Evolutionary conservation across 2,329 filamentous ascomycete genomes (phyloP), one percentile per base, ranked within the genome.

Genomic region (Fusarium irregulare): DNA sequence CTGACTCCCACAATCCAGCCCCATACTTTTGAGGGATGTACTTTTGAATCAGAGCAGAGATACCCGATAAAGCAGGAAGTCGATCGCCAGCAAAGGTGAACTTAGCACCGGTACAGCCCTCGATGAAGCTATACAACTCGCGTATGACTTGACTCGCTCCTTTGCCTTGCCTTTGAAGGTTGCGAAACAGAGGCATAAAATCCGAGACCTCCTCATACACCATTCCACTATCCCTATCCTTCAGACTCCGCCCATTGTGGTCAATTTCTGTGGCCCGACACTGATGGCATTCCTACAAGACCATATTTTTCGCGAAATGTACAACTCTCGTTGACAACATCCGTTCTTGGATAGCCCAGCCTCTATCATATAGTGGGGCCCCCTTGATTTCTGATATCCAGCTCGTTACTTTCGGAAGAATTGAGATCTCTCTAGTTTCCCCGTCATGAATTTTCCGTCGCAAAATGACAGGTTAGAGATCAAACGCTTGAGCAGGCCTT

Each of bases 241-340:
- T 14, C 1, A 37, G 30, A 28, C n/a, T 21, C 14, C 10, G 13
- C 1, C 53, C 53, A 3, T n/a, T 2, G 0, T 21, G 23, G 10
- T 56, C 42, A 11, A 49, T 20, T 2, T 56, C 53, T 5, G 53
- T 28, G 2, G 42, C 53, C 3, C 30, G 53, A 11, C 42, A 3
- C 8, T 56, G n/a, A 1, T 56, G 53, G 5, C 53, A 56, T 37
- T 56, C 53, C 53, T 42, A 56, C 13, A 56, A 11, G 1, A 56
- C 14, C 53, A 56, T 49, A 4, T 56, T 49, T 6, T 13, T 7
- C 6, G 53, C 42, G 12, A 56, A 56, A 13, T 56, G 53, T 3
- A 49, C 1, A n/a, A 56, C 6, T 23, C 53, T 21, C 3, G 21
- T 28, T 1, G 53, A 56, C 3, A 56, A 12, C 9, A 56, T 37